phyloP scores from a whole-genome alignment of 352 stramenopile genomes.

The Phytophthora sp. region DNA sequence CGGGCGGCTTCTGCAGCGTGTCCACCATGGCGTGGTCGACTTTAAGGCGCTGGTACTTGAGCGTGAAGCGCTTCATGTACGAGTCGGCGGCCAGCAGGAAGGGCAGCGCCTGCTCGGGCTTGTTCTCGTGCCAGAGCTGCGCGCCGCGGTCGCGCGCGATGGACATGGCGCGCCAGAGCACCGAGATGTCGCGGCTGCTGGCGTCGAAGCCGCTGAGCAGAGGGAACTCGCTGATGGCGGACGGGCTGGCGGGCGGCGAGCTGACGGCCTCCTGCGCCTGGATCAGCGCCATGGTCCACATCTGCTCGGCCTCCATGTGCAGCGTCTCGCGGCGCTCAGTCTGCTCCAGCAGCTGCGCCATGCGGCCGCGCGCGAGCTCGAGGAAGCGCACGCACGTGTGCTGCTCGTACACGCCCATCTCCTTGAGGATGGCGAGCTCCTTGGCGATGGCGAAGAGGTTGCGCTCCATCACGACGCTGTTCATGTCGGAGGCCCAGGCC shows the following conservation, averaged over 20 bases:
- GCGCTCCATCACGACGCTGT: slow-evolving; percentile 87
- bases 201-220: slow-evolving; percentile 68
- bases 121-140: slow-evolving; percentile 88
- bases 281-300: slow-evolving; percentile 81
- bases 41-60: slow-evolving; percentile 88
- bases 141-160: slow-evolving; percentile 78
- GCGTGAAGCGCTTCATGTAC: slow-evolving; percentile 90
- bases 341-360: slow-evolving; percentile 67
- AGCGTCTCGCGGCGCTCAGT: slow-evolving; percentile 66
- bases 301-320: slow-evolving; percentile 67
- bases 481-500: slow-evolving; percentile 85
- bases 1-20: slow-evolving; percentile 44
- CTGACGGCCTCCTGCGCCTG: slow-evolving; percentile 59
- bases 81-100: slow-evolving; percentile 84
- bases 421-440: slow-evolving; percentile 78
- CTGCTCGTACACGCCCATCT: slow-evolving; percentile 77
- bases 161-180: slow-evolving; percentile 85
- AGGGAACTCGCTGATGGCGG: slow-evolving; percentile 61
- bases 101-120: slow-evolving; percentile 77
- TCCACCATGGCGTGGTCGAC: slow-evolving; percentile 87
- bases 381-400: slow-evolving; percentile 83
- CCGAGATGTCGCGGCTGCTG: slow-evolving; percentile 71
- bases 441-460: slow-evolving; percentile 85
- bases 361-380: slow-evolving; percentile 67
- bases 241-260: slow-evolving; percentile 43